phyloP scores from a whole-genome alignment of 108 stramenopile species.

The Stephanodiscus triporus region DNA sequence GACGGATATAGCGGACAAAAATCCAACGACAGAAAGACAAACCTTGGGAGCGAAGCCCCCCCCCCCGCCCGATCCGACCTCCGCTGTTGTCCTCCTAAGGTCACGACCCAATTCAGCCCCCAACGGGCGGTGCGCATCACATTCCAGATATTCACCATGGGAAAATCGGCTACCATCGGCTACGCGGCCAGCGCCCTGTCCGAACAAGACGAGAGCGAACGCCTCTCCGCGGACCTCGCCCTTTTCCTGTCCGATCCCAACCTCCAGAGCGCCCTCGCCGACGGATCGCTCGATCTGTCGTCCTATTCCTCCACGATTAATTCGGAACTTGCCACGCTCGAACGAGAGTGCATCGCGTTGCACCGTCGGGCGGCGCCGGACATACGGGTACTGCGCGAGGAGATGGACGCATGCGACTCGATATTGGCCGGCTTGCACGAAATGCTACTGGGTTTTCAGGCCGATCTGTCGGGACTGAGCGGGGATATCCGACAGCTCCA shows the following conservation, averaged over 20 bases:
- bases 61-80: too few species aligned
- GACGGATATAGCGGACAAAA: too few species aligned
- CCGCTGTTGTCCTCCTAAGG: neutral
- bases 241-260: constrained; percentile 85
- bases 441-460: constrained; percentile 98
- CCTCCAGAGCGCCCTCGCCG: constrained; percentile 74
- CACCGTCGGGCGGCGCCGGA: constrained; percentile 71
- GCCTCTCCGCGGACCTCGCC: constrained; percentile 81
- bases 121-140: neutral
- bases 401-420: constrained; percentile 93
- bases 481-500: constrained; percentile 96
- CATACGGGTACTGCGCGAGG: constrained; percentile 65
- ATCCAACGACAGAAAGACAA: too few species aligned
- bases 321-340: constrained; percentile 73
- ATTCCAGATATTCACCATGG: constrained; percentile 5
- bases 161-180: constrained; percentile 2
- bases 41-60: too few species aligned
- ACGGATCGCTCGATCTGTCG: constrained; percentile 82
- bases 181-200: constrained; percentile 10
- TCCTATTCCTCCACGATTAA: constrained; percentile 81
- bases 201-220: constrained; percentile 56
- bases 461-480: constrained; percentile 95
- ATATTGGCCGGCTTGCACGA: constrained; percentile 94
- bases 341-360: constrained; percentile 75
- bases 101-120: neutral